Base-by-base conservation (phyloP, 2,329 filamentous ascomycete species). In the Penicillium polonicum region DNA sequence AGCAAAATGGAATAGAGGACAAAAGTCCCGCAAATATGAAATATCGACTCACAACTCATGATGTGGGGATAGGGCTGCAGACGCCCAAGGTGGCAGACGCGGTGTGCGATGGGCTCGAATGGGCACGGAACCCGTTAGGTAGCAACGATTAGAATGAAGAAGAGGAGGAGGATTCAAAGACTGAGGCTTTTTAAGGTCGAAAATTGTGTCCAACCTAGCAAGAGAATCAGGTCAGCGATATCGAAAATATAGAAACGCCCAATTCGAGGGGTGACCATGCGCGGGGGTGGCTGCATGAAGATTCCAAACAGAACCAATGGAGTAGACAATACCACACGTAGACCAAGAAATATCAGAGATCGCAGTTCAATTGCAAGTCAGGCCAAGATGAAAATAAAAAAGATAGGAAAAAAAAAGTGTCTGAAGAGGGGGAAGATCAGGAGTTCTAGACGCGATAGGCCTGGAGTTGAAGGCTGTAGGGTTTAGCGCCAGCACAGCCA, bases 31-130 rank as follows among this genome's bases (percentile, higher is more conserved):
- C 21, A 52, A 25, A 51, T 44, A 61, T 51, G 25, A 39, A 48
- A 60, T 58, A 25, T 50, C 55, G 62, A 67, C 65, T 67, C 61
- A 67, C 65, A 67, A 60, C 65, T 67, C 65, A 67, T 67, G 46
- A 52, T 67, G 61, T 62, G 57, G 52, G 60, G 52, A 56, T 59
- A 60, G 57, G 64, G 61, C 59, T 61, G 52, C 38, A 59, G 46
- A 39, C 27, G 39, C 53, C 60, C 53, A 43, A 54, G 44, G 33
- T 55, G 52, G 38, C 48, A 33, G 57, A 38, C 15, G 53, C 27
- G 46, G 49, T 55, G 50, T 61, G 59, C 49, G 53, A 58, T 55
- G 48, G 60, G 49, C 21, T 55, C 46, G 45, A 58, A 52, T 60
- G 45, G 63, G 48, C 55, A 51, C 49, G 19, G 29, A 55, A 45